phyloP scores from a whole-genome alignment of 768 basidiomycete genomes.

The Tricholoma sp. region DNA sequence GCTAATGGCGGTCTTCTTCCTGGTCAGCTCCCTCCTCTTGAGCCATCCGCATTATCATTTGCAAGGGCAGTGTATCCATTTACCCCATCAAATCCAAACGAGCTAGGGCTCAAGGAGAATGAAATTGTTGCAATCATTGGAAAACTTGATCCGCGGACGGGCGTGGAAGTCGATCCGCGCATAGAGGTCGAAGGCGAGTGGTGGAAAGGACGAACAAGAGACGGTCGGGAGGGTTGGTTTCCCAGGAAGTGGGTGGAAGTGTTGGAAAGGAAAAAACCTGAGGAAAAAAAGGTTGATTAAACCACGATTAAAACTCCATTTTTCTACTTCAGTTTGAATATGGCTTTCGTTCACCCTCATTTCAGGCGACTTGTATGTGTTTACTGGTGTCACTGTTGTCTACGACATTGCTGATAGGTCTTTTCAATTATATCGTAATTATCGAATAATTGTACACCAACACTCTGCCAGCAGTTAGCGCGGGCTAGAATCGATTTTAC shows the following conservation, averaged over 20 bases:
- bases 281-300: conserved; percentile 21
- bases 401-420: not conserved
- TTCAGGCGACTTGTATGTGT: not conserved
- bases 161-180: conserved; percentile 62
- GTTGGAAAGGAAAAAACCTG: conserved; percentile 38
- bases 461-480: no score
- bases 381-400: not conserved
- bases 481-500: no score
- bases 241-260: conserved; percentile 85
- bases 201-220: conserved; percentile 93
- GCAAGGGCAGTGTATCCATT: conserved; percentile 81
- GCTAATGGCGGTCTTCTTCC: conserved; percentile 33
- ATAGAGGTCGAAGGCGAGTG: conserved; percentile 69
- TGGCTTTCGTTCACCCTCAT: not conserved
- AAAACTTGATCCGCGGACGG: conserved; percentile 67
- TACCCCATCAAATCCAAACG: conserved; percentile 64
- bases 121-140: conserved; percentile 92
- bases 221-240: conserved; percentile 94
- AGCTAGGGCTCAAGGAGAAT: conserved; percentile 78
- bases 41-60: conserved; percentile 79
- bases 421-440: no score
- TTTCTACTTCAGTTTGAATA: not conserved
- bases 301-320: not conserved
- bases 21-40: conserved; percentile 52
- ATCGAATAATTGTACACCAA: no score